Percentiles rank a stretch among this genome's conserved stretches.
phyloP scores from a whole-genome alignment of 257 asterid genomes.

The Vinca minor region DNA sequence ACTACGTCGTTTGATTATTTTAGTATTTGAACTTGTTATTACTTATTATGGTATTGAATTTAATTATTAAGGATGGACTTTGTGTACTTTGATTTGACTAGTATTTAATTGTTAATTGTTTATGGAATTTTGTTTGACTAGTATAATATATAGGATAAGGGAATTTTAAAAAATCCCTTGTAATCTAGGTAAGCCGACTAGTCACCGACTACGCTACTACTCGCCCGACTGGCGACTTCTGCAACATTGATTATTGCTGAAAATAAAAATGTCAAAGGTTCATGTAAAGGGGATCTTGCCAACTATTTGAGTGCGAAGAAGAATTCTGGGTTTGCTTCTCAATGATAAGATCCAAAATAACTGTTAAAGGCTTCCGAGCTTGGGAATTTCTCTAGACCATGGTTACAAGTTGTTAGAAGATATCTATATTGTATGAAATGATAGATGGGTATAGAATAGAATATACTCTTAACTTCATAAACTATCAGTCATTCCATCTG shows the following conservation, averaged over 20 bases:
- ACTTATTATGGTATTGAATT: too few relatives aligned
- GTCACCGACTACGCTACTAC: too few relatives aligned
- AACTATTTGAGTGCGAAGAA: neutral
- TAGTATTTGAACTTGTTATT: too few relatives aligned
- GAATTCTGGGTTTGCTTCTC: neutral
- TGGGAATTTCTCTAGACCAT: neutral
- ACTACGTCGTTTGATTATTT: too few relatives aligned
- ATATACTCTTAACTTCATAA: neutral
- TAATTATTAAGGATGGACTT: too few relatives aligned
- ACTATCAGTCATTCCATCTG: neutral
- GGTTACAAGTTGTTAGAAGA: neutral
- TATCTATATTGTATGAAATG: neutral
- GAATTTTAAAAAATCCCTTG: too few relatives aligned
- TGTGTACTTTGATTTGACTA: too few relatives aligned
- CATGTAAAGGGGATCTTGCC: neutral
- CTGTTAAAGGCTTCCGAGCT: neutral
- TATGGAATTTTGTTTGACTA: too few relatives aligned
- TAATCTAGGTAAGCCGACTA: too few relatives aligned
- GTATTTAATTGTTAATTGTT: too few relatives aligned
- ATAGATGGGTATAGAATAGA: neutral
- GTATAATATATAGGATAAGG: too few relatives aligned
- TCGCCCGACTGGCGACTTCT: too few relatives aligned
- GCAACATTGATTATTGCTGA: neutral
- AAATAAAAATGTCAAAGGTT: neutral
- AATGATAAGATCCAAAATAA: neutral